phyloP scores from a whole-genome alignment of 2,329 filamentous ascomycete species.

The Pseudocercospora musae region DNA sequence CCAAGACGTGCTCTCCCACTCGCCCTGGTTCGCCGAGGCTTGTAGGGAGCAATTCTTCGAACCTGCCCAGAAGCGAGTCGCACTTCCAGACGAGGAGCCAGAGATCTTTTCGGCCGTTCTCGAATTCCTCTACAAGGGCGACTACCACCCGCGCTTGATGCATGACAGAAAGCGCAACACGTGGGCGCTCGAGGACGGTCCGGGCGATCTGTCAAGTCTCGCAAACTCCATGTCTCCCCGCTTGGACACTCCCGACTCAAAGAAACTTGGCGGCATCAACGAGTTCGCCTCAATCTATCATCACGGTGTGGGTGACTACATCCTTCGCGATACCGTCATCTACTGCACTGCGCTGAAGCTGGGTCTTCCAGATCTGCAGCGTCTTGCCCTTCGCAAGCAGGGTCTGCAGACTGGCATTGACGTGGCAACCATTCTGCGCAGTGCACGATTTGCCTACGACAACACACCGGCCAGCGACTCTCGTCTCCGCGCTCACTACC shows the following conservation, averaged over 20 bases:
- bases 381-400: conserved; percentile 88
- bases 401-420: conserved; percentile 90
- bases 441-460: conserved; percentile 91
- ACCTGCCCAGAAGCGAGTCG: conserved; percentile 66
- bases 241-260: conserved; percentile 43
- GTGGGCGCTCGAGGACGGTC: conserved; percentile 80
- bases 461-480: conserved; percentile 92
- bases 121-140: conserved; percentile 95
- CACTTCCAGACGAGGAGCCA: conserved; percentile 76
- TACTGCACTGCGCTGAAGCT: conserved; percentile 92
- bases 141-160: conserved; percentile 87
- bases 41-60: conserved; percentile 70
- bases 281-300: conserved; percentile 73
- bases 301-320: conserved; percentile 66
- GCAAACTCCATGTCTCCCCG: conserved; percentile 49
- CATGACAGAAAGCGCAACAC: conserved; percentile 78
- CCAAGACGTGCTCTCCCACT: conserved; percentile 83
- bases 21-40: conserved; percentile 66
- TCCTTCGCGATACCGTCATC: conserved; percentile 88
- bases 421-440: conserved; percentile 84
- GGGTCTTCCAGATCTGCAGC: conserved; percentile 88
- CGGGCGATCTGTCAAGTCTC: conserved; percentile 26
- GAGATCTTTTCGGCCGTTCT: conserved; percentile 91
- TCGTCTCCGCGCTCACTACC: conserved; percentile 90
- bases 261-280: conserved; percentile 51